Evolutionary conservation across 352 stramenopile species (phyloP).

Genomic region (Thraustochytrium sp.): DNA sequence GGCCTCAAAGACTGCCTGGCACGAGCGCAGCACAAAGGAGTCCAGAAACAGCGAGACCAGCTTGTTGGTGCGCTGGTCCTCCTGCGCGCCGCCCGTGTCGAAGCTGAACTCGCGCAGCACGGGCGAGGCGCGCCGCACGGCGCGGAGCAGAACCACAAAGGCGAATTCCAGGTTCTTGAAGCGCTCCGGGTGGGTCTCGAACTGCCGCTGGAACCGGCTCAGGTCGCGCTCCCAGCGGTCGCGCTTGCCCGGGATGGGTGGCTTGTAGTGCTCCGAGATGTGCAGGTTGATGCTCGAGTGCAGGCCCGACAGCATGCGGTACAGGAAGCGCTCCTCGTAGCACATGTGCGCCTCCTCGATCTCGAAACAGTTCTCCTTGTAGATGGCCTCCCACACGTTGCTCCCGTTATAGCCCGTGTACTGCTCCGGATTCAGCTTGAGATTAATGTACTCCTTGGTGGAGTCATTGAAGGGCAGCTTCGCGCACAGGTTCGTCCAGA

Average conservation of each 20-base stretch:
- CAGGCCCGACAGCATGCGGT: constrained; percentile 87
- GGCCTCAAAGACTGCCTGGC: constrained; percentile 59
- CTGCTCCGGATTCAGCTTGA: constrained; percentile 92
- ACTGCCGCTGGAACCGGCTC: background rate
- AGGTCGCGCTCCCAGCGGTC: constrained; percentile 19
- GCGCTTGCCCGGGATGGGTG: background rate
- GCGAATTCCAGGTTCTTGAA: constrained; percentile 97
- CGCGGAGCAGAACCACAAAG: constrained; percentile 93
- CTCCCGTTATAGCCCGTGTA: constrained; percentile 94
- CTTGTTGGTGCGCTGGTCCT: constrained; percentile 65
- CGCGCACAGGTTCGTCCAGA: constrained; percentile 33
- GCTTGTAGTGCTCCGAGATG: constrained; percentile 50
- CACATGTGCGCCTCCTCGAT: constrained; percentile 66
- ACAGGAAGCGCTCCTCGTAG: constrained; percentile 90
- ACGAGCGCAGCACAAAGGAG: constrained; percentile 63
- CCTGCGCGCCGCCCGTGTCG: constrained; percentile 79
- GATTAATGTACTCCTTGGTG: constrained; percentile 83
- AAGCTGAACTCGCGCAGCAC: constrained; percentile 90
- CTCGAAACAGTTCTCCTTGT: constrained; percentile 93
- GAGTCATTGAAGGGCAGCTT: constrained; percentile 41
- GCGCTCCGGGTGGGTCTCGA: constrained; percentile 60
- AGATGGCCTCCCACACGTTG: constrained; percentile 92
- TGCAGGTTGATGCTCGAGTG: constrained; percentile 92
- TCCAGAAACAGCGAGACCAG: constrained; percentile 66
- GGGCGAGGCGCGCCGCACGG: constrained; percentile 81